Evolutionary conservation across 2,329 filamentous ascomycete species (phyloP), one percentile per base, ranked within the genome.

Genomic region (Scedosporium apiospermum): DNA sequence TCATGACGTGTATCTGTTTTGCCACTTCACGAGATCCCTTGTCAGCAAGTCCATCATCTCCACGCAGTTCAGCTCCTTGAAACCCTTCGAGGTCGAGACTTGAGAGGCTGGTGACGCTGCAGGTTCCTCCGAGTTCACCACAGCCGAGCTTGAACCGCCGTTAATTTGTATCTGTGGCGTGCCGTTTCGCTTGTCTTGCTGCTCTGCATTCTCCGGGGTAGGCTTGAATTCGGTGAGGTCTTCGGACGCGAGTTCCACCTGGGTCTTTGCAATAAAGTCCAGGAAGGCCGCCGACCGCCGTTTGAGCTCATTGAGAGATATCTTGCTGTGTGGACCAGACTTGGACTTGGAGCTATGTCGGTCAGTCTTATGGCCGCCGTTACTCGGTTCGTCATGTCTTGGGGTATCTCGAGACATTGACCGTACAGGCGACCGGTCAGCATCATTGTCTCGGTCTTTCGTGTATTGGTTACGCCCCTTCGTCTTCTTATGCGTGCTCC

Each of bases 1-100:
- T 66, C 16, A 65, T 71, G 67, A 75, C 62, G 77, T 72, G 68
- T 83, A 92, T 69, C 90, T 84, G 66, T 88, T 88, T 76, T 96
- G 91, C 91, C 91, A 96, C 69, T 89, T 88, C 67, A 93, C 84
- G 69, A 96, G 81, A 71, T 92, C 87, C 65, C 89, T 82, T 65
- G 89, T 93, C 72, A 96, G 75, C 68, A 86, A 82, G 72, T 96
- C 91, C 90, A 96, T 96, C 90, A 96, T 96, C 75, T 96, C 90
- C 66, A 90, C 80, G 67, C 88, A 92, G 63, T 80, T 89, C 66
- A 96, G 78, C 7, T 88, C 83, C 67, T 88, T 90, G 73, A 96
- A 96, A 1, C 87, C 82, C 68, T 77, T 81, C 64, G 58, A 16
- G 7, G n/a, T 44, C 10, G 57, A 59, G 7, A 18, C 44, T 30